These are phyloP conservation scores for Penicillium sp. DNA, from an alignment of 2,329 filamentous ascomycete species.

Conservation along the genomic window DNA sequence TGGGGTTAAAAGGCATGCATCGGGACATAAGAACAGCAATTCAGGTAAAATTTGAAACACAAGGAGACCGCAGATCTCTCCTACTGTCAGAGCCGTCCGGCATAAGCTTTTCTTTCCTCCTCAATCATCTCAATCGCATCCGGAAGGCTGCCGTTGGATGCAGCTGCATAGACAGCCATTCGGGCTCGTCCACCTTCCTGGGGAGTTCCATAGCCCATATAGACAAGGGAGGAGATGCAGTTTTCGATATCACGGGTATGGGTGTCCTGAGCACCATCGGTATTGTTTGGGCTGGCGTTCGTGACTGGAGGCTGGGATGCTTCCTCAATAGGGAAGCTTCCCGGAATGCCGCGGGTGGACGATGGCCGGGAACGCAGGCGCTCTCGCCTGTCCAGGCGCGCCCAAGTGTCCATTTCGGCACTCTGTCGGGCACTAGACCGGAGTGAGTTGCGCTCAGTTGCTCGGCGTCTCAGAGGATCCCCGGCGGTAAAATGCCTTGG, in stretches of 20 bases:
- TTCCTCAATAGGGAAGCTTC: conserved; percentile 26
- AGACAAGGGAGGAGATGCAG: conserved; percentile 39
- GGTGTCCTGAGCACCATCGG: neutral
- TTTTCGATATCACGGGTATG: conserved; percentile 32
- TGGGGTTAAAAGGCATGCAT: neutral
- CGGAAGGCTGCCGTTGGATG: conserved; percentile 39
- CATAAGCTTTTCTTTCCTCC: conserved; percentile 45
- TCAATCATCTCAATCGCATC: conserved; percentile 51
- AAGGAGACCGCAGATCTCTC: neutral
- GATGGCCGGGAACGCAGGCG: conserved; percentile 10
- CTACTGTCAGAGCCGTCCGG: conserved; percentile 21
- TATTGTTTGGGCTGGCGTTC: neutral
- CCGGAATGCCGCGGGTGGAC: conserved; percentile 17
- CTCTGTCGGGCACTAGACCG: conserved; percentile 4
- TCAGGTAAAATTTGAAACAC: neutral
- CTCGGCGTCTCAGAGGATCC: conserved; percentile 1
- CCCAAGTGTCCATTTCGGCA: conserved; percentile 14
- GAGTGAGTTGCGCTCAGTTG: conserved; percentile 26
- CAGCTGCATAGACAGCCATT: conserved; percentile 44
- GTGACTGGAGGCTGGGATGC: neutral
- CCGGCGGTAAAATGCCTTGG: neutral
- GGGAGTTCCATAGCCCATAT: conserved; percentile 40
- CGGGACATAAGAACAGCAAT: conserved; percentile 1
- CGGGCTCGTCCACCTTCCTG: conserved; percentile 36
- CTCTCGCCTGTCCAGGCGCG: conserved; percentile 19